Conservation (phyloP, 345 rosid genomes). For the Populus deltoides region DNA sequence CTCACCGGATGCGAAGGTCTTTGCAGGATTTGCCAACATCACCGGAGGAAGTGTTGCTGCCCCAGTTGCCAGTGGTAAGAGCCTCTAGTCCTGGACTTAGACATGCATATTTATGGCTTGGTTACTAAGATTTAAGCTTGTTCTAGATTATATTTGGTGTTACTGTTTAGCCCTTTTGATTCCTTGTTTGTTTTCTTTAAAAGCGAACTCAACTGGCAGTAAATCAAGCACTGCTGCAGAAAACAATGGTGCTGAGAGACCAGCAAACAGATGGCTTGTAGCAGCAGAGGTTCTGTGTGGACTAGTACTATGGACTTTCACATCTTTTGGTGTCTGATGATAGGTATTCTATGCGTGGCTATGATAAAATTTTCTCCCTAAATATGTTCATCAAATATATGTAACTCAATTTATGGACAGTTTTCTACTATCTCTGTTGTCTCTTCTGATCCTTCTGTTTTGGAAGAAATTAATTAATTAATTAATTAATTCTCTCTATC, state of each 20-base stretch:
- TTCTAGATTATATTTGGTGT: not conserved
- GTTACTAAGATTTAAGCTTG: too few species aligned
- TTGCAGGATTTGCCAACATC: slow-evolving; percentile 50
- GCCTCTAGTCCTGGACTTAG: not conserved
- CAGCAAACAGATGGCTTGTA: slow-evolving; percentile 25
- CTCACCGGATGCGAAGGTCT: slow-evolving; percentile 64
- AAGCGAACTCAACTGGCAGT: slow-evolving; percentile 15
- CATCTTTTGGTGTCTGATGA: not conserved
- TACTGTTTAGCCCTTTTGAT: not conserved
- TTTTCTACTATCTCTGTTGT: not conserved
- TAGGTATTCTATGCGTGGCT: not conserved
- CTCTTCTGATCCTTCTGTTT: not conserved
- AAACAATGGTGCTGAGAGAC: slow-evolving; percentile 39
- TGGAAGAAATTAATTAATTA: not conserved
- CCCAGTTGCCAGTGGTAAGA: slow-evolving; percentile 37
- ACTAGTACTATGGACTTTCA: slow-evolving; percentile 16
- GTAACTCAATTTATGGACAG: not conserved
- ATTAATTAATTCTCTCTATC: not conserved
- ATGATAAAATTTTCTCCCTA: not conserved
- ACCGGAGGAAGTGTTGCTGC: slow-evolving; percentile 18
- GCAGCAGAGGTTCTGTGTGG: slow-evolving; percentile 36
- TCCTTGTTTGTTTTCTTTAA: not conserved
- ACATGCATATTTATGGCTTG: not conserved
- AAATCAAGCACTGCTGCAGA: slow-evolving; percentile 22
- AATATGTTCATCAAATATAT: not conserved